These are phyloP conservation scores for Penicillium sp. DNA, from an alignment of 2,329 filamentous ascomycete species.

Conservation along the genomic window DNA sequence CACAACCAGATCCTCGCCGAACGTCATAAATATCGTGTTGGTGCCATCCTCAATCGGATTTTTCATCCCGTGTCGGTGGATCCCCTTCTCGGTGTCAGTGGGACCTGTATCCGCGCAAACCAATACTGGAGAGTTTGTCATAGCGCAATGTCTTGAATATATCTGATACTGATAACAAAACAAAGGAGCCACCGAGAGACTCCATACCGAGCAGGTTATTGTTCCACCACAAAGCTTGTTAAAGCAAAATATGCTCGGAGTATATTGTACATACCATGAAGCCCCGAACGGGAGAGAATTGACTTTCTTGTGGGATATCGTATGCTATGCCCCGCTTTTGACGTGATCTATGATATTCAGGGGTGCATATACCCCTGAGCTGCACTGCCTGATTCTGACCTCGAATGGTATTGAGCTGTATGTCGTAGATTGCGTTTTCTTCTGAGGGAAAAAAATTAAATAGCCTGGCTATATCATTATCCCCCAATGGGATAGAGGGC, in stretches of 20 bases:
- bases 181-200: background rate
- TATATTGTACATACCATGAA: background rate
- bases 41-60: too few relatives aligned
- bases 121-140: background rate
- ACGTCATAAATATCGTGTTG: constrained; percentile 17
- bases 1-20: constrained; percentile 9
- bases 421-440: background rate
- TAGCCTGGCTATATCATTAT: background rate
- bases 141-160: background rate
- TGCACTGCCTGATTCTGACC: background rate
- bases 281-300: background rate
- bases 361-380: background rate
- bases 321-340: background rate
- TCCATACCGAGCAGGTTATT: background rate
- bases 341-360: constrained; percentile 3
- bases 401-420: background rate
- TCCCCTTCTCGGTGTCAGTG: too few relatives aligned
- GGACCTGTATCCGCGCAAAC: too few relatives aligned
- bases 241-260: background rate
- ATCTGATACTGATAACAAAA: background rate
- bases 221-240: constrained; percentile 1
- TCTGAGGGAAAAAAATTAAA: background rate
- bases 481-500: too few relatives aligned
- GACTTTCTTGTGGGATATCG: background rate
- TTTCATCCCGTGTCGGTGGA: too few relatives aligned